These are phyloP conservation scores for Arthrinium puccinioides DNA, from an alignment of 2,329 filamentous ascomycete species.

Conservation along the genomic window DNA sequence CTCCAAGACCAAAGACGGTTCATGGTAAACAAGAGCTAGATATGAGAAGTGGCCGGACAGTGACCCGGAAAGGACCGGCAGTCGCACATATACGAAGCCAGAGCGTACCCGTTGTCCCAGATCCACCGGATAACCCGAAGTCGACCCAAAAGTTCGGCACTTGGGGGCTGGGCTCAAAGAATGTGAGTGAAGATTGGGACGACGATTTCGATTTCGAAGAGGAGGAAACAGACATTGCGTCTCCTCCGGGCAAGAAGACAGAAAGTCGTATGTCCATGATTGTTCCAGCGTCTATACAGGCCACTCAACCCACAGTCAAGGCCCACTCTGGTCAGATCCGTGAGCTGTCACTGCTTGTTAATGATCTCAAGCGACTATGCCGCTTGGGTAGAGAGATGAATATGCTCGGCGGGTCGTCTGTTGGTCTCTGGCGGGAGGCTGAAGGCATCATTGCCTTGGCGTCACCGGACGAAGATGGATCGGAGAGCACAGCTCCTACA, in stretches of 20 bases:
- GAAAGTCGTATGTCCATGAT: slow-evolving; percentile 46
- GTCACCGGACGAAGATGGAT: slow-evolving; percentile 56
- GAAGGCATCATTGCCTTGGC: slow-evolving; percentile 85
- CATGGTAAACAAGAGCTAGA: slow-evolving; percentile 70
- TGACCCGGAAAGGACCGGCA: slow-evolving; percentile 60
- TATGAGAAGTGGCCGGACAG: slow-evolving; percentile 59
- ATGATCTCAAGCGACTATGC: slow-evolving; percentile 73
- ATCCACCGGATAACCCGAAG: slow-evolving; percentile 47
- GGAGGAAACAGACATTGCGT: slow-evolving; percentile 28
- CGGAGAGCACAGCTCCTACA: slow-evolving; percentile 29
- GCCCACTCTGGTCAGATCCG: slow-evolving; percentile 79
- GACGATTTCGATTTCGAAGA: slow-evolving; percentile 74
- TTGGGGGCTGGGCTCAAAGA: slow-evolving; percentile 74
- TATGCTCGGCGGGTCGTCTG: slow-evolving; percentile 52
- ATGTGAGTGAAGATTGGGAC: slow-evolving; percentile 80
- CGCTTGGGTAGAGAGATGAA: slow-evolving; percentile 62
- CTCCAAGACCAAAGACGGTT: slow-evolving; percentile 64
- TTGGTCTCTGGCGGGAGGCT: slow-evolving; percentile 68
- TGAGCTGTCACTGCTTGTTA: slow-evolving; percentile 74
- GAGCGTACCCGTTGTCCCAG: slow-evolving; percentile 68
- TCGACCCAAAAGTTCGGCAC: slow-evolving; percentile 69
- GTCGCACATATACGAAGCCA: slow-evolving; percentile 71
- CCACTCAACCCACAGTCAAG: slow-evolving; percentile 73
- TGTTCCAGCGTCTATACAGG: slow-evolving; percentile 74
- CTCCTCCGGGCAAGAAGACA: slow-evolving; percentile 27